Evolutionary conservation across 2,329 filamentous ascomycete genomes (phyloP), one percentile per base, ranked within the genome.

Genomic region (Exophiala phaeomuriformis): DNA sequence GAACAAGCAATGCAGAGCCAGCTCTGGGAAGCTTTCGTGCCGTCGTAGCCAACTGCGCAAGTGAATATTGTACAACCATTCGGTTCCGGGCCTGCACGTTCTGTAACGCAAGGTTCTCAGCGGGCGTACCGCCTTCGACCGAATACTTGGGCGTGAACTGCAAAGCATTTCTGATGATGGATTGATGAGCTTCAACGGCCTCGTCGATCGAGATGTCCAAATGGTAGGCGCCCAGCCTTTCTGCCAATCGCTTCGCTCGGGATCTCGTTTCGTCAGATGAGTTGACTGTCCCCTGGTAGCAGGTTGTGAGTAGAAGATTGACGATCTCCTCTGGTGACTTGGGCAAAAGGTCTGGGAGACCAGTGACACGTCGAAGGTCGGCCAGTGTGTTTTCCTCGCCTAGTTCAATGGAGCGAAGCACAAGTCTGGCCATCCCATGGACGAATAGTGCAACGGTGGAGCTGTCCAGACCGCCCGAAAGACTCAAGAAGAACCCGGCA

Each of bases 141-240:
- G 78, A 81, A 71, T 81, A 84, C 27, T 71, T 75, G 3, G 82
- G 79, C 12, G 78, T 74, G 61, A 86, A 88, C 60, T 78, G 81
- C 48, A 83, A 72, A 0, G 84, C 78, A 19, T 78, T 72, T 27
- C 60, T 53, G 29, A 69, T 53, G 12, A 64, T 59, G 31, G 60
- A 61, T 31, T 63, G 58, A 40, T 65, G 64, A 8, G 65, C 64
- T 32, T 61, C 57, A 56, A 83, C 81, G 5, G 84, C 76, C 1
- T 76, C 75, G 64, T 91, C 88, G 52, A 91, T 89, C 63, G 89
- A 81, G 42, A 89, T 72, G 64, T 90, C 79, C 3, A 80, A 75
- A 65, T 93, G 88, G 63, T 89, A 83, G 10, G 79, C 75, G 33
- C 61, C 61, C 10, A 63, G 55, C n/a, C 67, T 67, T 8, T 65